Percentiles rank a stretch among this genome's conserved stretches.
Conservation (phyloP, 345 rosid genomes). For the Ricinus communis region DNA sequence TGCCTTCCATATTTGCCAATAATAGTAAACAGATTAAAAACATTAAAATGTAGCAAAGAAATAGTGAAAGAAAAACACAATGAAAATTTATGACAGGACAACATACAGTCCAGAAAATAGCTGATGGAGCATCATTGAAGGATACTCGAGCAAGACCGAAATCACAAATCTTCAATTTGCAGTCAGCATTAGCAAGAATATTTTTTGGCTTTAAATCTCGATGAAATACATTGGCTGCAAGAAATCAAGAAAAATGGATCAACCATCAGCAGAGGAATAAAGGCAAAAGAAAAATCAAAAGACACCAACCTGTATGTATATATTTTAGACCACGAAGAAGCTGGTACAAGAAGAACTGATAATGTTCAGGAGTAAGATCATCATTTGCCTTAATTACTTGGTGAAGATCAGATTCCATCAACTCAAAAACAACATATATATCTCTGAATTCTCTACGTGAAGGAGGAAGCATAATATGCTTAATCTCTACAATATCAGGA, state of each 20-base stretch:
- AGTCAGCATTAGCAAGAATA: slow-evolving; percentile 97
- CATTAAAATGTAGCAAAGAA: not conserved
- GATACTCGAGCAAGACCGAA: slow-evolving; percentile 99
- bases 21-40: not conserved
- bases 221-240: slow-evolving; percentile 92
- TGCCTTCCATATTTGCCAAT: not conserved
- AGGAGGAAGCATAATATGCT: slow-evolving; percentile 98
- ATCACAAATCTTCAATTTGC: slow-evolving; percentile 97
- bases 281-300: slow-evolving; percentile 16
- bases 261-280: slow-evolving; percentile 5
- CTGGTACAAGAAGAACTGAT: slow-evolving; percentile 95
- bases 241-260: slow-evolving; percentile 20
- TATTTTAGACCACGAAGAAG: slow-evolving; percentile 96
- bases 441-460: slow-evolving; percentile 90
- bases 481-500: slow-evolving; percentile 91
- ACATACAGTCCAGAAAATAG: slow-evolving; percentile 96
- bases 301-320: slow-evolving; percentile 70
- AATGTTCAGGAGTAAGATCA: slow-evolving; percentile 94
- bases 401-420: slow-evolving; percentile 99
- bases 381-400: slow-evolving; percentile 96
- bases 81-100: slow-evolving; percentile 22
- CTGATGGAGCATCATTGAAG: slow-evolving; percentile 95
- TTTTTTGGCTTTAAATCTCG: slow-evolving; percentile 98
- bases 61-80: not conserved
- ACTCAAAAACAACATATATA: slow-evolving; percentile 90